Percentiles rank a stretch among this genome's conserved stretches.
phyloP scores from a whole-genome alignment of 768 basidiomycete species.

The Tulasnella sp. region DNA sequence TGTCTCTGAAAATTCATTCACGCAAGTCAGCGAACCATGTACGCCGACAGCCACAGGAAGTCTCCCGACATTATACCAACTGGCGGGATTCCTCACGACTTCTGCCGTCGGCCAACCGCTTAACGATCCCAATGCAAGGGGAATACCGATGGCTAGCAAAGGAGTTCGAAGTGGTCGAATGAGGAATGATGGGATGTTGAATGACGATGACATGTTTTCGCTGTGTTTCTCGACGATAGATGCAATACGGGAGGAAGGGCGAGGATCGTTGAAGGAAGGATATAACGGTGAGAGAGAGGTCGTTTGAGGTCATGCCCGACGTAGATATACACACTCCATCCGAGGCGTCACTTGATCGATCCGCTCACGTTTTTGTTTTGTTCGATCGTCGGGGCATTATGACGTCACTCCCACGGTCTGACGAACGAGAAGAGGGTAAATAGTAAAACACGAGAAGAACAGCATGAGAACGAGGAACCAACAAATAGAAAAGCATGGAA shows the following conservation, averaged over 20 bases:
- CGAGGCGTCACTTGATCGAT: background rate
- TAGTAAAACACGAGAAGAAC: constrained; percentile 11
- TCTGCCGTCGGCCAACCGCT: constrained; percentile 55
- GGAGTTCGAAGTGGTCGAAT: constrained; percentile 60
- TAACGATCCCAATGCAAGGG: constrained; percentile 58
- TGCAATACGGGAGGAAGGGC: background rate
- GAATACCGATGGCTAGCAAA: constrained; percentile 61
- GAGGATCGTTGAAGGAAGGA: background rate
- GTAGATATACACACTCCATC: background rate
- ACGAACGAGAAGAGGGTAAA: background rate
- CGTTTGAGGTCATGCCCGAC: background rate
- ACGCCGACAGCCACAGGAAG: background rate
- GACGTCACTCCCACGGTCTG: background rate
- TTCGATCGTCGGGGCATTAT: background rate
- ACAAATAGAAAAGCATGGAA: background rate
- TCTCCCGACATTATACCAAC: constrained; percentile 61
- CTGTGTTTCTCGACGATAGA: constrained; percentile 29
- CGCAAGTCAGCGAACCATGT: background rate
- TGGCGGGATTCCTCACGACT: constrained; percentile 48
- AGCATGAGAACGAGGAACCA: background rate
- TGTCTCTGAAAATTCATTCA: constrained; percentile 48
- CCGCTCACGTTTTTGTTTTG: background rate
- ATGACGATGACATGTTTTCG: constrained; percentile 43
- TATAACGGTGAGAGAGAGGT: background rate
- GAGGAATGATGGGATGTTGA: constrained; percentile 55